A percentile compares a stretch with the other conserved stretches of the same genome.
Evolutionary conservation across 371 early-diverging fungal species (phyloP).

Genomic region (Cokeromyces recurvatus): DNA sequence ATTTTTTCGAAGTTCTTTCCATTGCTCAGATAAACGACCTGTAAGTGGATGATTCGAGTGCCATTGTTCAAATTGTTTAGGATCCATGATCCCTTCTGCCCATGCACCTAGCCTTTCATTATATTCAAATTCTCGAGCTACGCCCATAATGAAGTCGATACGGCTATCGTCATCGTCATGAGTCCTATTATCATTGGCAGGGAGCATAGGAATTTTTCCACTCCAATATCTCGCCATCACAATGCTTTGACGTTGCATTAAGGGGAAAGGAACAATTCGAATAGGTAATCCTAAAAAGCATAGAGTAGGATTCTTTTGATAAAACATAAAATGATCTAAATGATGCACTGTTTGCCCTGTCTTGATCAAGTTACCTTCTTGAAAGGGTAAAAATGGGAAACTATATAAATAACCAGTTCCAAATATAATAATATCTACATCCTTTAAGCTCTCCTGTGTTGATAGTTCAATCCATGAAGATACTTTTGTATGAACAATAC

Average conservation of each 20-base stretch:
- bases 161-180: slow-evolving; percentile 7
- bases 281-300: slow-evolving; percentile 56
- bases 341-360: slow-evolving; percentile 43
- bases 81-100: slow-evolving; percentile 24
- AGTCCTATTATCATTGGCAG: slow-evolving; percentile 2
- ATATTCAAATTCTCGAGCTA: slow-evolving; percentile 20
- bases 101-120: slow-evolving; percentile 29
- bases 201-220: slow-evolving; percentile 27
- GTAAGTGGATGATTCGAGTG: slow-evolving; percentile 20
- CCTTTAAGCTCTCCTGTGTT: slow-evolving; percentile 27
- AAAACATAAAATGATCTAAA: slow-evolving; percentile 44
- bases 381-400: slow-evolving; percentile 48
- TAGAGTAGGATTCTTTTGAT: slow-evolving; percentile 47
- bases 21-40: slow-evolving; percentile 19
- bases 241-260: slow-evolving; percentile 49
- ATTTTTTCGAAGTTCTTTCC: slow-evolving; percentile 21
- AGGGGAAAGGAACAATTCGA: slow-evolving; percentile 51
- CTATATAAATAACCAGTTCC: slow-evolving; percentile 61
- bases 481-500: neutral
- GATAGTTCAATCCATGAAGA: slow-evolving; percentile 20
- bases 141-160: slow-evolving; percentile 15
- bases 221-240: slow-evolving; percentile 43
- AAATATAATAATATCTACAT: slow-evolving; percentile 47
- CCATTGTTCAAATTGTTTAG: slow-evolving; percentile 9
- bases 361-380: slow-evolving; percentile 20